Percentiles rank a stretch among this genome's conserved stretches.
Conservation (phyloP, 306 rosid genomes). For the Dryas drummondii region DNA sequence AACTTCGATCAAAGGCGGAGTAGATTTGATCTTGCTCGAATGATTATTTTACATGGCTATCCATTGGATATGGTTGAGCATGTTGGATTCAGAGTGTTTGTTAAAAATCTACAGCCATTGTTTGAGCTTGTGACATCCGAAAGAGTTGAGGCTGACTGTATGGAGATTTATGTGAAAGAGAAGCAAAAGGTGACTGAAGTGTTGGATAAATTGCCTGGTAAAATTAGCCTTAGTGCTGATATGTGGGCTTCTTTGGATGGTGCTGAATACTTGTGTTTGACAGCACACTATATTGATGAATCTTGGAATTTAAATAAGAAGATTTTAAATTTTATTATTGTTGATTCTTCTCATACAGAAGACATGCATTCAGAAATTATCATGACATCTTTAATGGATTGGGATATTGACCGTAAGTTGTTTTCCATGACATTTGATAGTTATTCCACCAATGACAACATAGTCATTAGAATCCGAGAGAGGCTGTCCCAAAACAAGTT, state of each 20-base stretch:
- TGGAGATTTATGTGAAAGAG: constrained; percentile 85
- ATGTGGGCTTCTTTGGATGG: constrained; percentile 63
- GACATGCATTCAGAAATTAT: constrained; percentile 75
- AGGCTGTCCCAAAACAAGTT: constrained; percentile 85
- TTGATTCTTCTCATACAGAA: constrained; percentile 79
- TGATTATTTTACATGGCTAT: constrained; percentile 95
- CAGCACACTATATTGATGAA: constrained; percentile 86
- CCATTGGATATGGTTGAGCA: constrained; percentile 95
- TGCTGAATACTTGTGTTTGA: constrained; percentile 73
- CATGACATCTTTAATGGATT: constrained; percentile 89
- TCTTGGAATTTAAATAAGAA: constrained; percentile 85
- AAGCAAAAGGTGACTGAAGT: constrained; percentile 81
- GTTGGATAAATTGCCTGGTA: constrained; percentile 94
- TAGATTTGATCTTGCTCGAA: constrained; percentile 92
- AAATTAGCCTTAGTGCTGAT: constrained; percentile 80
- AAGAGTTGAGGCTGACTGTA: constrained; percentile 86
- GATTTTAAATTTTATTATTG: constrained; percentile 64
- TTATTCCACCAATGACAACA: constrained; percentile 63
- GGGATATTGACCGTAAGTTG: constrained; percentile 96
- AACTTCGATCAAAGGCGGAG: constrained; percentile 92
- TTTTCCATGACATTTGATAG: constrained; percentile 85
- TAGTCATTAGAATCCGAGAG: constrained; percentile 59
- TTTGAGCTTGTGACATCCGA: constrained; percentile 77
- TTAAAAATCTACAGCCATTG: constrained; percentile 90
- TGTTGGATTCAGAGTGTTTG: constrained; percentile 87